These are phyloP conservation scores for Coniophora puteana DNA, from an alignment of 1,284 basidiomycete species.

Conservation along the genomic window DNA sequence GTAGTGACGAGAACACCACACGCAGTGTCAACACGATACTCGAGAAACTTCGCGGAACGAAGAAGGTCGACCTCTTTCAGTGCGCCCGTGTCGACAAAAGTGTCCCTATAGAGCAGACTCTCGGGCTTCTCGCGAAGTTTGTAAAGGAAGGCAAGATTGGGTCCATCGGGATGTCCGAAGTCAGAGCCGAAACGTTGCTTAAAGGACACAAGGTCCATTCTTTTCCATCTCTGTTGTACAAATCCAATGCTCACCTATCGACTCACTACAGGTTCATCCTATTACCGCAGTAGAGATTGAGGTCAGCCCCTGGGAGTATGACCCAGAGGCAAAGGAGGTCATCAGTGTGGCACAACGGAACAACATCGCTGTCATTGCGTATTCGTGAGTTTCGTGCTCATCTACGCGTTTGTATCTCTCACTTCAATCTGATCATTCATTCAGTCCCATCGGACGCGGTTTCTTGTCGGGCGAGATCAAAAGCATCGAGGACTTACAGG, in stretches of 20 bases:
- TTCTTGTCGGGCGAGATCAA: conserved; percentile 53
- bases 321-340: conserved; percentile 44
- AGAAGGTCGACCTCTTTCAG: conserved; percentile 48
- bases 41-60: conserved; percentile 38
- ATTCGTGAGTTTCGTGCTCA: conserved; percentile 40
- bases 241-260: too few relatives aligned
- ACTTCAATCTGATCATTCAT: not conserved
- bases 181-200: conserved; percentile 43
- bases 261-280: conserved; percentile 33
- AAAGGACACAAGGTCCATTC: conserved; percentile 37
- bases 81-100: conserved; percentile 37
- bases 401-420: not conserved
- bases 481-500: conserved; percentile 39
- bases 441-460: conserved; percentile 53
- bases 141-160: conserved; percentile 42
- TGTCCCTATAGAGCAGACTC: conserved; percentile 34
- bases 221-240: not conserved
- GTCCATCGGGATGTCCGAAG: conserved; percentile 53
- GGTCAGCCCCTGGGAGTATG: conserved; percentile 47
- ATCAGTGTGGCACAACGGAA: conserved; percentile 38
- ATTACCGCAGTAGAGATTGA: conserved; percentile 53
- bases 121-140: conserved; percentile 29
- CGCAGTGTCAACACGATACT: conserved; percentile 38
- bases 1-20: conserved; percentile 34
- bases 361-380: conserved; percentile 49